Percentiles rank a stretch among this genome's conserved stretches.
phyloP scores from a whole-genome alignment of 2,329 filamentous ascomycete species.

The Trichoderma aggressivum region DNA sequence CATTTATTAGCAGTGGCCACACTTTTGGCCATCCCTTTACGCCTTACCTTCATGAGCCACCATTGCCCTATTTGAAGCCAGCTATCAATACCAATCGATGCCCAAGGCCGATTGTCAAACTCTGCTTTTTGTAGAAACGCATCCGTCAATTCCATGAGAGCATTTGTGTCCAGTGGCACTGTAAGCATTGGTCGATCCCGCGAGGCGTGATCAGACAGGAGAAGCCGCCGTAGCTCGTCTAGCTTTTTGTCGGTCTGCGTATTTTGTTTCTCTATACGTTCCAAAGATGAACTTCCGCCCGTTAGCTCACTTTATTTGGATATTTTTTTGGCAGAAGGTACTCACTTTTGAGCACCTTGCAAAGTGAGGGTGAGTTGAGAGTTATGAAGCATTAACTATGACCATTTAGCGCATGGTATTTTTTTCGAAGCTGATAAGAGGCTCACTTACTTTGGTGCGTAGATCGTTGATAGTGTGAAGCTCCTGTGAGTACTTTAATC shows the following conservation, averaged over 20 bases:
- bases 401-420: not conserved
- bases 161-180: not conserved
- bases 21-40: not conserved
- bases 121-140: not conserved
- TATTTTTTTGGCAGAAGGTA: rapidly evolving
- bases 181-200: not conserved
- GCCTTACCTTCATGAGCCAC: not conserved
- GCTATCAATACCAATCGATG: not conserved
- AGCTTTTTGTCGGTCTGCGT: not conserved
- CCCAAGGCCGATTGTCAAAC: not conserved
- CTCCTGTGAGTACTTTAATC: not conserved
- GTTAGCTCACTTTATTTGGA: not conserved
- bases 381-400: not conserved
- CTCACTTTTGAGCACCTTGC: not conserved
- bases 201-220: not conserved
- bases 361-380: not conserved
- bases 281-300: not conserved
- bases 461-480: not conserved
- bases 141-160: not conserved
- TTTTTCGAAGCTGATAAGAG: not conserved
- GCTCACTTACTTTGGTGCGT: not conserved
- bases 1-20: not conserved
- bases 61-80: not conserved
- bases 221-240: not conserved
- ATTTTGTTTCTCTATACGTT: not conserved